Evolutionary conservation across 1,139 yeast species (phyloP).

Genomic region (Pichia sp.): DNA sequence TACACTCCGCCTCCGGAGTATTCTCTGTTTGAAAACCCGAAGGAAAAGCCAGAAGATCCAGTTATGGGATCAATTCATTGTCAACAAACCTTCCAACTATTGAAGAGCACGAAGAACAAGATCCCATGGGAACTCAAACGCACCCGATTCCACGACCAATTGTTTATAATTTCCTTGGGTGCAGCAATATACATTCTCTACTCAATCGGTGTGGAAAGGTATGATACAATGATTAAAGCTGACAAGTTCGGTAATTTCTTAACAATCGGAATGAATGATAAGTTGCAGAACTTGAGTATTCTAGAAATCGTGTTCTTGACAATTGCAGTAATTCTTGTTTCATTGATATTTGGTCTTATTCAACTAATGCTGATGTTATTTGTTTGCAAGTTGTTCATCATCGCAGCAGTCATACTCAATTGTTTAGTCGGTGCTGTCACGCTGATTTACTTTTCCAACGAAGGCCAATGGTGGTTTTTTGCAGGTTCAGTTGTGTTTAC

Average conservation of each 20-base stretch:
- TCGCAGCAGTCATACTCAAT: slow-evolving; percentile 66
- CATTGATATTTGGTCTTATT: slow-evolving; percentile 47
- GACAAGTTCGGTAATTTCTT: slow-evolving; percentile 65
- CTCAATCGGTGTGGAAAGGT: slow-evolving; percentile 66
- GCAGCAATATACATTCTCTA: slow-evolving; percentile 65
- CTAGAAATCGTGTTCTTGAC: slow-evolving; percentile 49
- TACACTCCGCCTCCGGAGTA: too few relatives aligned
- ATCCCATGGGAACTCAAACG: slow-evolving; percentile 45
- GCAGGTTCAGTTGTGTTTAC: slow-evolving; percentile 69
- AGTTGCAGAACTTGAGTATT: neutral
- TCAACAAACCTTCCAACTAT: neutral
- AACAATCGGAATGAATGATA: slow-evolving; percentile 44
- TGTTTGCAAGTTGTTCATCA: slow-evolving; percentile 67
- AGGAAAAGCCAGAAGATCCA: too few relatives aligned
- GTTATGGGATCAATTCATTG: too few relatives aligned
- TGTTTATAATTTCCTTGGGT: slow-evolving; percentile 63
- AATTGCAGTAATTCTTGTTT: slow-evolving; percentile 58
- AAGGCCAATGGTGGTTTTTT: slow-evolving; percentile 73
- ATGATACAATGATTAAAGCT: slow-evolving; percentile 45
- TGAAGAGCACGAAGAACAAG: neutral
- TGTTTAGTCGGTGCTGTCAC: slow-evolving; percentile 72
- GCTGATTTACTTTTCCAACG: slow-evolving; percentile 65
- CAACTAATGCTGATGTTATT: slow-evolving; percentile 44
- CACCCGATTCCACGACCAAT: slow-evolving; percentile 72
- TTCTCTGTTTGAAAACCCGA: too few relatives aligned